Percentiles rank a stretch among this genome's conserved stretches.
Conservation (phyloP, 257 asterid species). For the Craterostigma plantagineum region DNA sequence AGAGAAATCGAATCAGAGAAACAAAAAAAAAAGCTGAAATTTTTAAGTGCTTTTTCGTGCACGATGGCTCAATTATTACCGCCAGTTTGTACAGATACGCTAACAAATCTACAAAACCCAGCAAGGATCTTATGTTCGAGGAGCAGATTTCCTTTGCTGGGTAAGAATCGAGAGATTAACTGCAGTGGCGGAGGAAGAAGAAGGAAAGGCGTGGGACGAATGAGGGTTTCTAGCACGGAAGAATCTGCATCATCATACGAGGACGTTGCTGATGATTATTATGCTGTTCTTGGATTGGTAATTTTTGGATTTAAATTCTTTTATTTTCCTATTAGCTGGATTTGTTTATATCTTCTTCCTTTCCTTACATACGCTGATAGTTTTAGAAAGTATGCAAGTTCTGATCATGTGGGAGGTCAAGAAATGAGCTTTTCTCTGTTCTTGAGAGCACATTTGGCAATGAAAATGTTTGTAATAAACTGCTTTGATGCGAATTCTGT, state of each 20-base stretch:
- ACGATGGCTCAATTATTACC: constrained; percentile 35
- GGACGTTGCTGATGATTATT: constrained; percentile 48
- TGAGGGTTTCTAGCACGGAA: constrained; percentile 25
- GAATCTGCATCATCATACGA: constrained; percentile 23
- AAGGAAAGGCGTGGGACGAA: constrained; percentile 18
- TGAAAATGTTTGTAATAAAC: neutral
- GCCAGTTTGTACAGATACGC: constrained; percentile 34
- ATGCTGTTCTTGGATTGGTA: constrained; percentile 55
- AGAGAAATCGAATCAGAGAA: no score
- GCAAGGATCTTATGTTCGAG: constrained; percentile 21
- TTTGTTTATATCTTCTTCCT: no score
- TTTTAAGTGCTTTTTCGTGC: neutral
- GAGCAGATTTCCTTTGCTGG: constrained; percentile 15
- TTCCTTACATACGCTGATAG: no score
- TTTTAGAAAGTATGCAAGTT: no score
- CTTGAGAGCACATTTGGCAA: no score
- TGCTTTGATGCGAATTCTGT: neutral
- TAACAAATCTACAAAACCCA: constrained; percentile 23
- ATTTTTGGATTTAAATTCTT: neutral
- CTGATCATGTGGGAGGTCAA: no score
- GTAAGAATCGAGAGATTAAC: constrained; percentile 15
- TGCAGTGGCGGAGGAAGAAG: constrained; percentile 14
- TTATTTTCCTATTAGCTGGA: neutral
- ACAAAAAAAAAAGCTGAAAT: neutral
- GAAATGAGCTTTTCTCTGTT: no score